phyloP scores from a whole-genome alignment of 768 basidiomycete species.

The Rickenella mellea region DNA sequence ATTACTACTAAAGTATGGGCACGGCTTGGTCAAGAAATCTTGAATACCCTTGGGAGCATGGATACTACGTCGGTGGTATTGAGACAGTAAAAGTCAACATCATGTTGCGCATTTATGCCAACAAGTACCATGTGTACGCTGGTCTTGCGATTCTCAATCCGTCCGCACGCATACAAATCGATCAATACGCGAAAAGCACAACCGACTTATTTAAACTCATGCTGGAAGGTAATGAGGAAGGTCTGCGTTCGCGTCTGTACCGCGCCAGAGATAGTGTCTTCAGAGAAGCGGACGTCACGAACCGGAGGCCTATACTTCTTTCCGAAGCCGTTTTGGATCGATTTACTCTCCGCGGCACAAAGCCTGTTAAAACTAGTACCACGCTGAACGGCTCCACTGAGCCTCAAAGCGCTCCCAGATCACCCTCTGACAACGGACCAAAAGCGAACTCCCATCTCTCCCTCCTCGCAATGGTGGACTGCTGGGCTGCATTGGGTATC shows the following conservation, averaged over 20 bases:
- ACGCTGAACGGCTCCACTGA: conserved; percentile 1
- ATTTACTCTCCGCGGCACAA: conserved; percentile 73
- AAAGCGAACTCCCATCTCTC: conserved; percentile 85
- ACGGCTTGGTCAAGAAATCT: conserved; percentile 80
- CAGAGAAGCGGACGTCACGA: conserved; percentile 26
- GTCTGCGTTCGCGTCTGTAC: conserved; percentile 64
- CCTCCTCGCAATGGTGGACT: conserved; percentile 96
- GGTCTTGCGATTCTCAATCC: conserved; percentile 98
- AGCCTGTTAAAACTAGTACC: conserved; percentile 12
- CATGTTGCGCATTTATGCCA: conserved; percentile 90
- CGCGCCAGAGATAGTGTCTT: conserved; percentile 73
- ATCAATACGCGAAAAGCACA: conserved; percentile 79
- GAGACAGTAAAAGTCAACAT: conserved; percentile 98
- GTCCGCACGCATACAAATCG: conserved; percentile 76
- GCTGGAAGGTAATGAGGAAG: conserved; percentile 47
- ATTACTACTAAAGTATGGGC: conserved; percentile 66
- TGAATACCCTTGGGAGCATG: conserved; percentile 92
- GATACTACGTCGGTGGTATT: conserved; percentile 92
- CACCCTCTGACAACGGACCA: conserved; percentile 15
- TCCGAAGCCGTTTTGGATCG: conserved; percentile 79
- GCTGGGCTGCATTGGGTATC: conserved; percentile 83
- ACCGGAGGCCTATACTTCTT: conserved; percentile 63
- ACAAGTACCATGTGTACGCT: conserved; percentile 98
- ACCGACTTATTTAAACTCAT: conserved; percentile 95
- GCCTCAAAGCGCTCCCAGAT: background rate